Base-by-base conservation (phyloP, 192 early-diverging fungal genomes). In the Coemansia asiatica region DNA sequence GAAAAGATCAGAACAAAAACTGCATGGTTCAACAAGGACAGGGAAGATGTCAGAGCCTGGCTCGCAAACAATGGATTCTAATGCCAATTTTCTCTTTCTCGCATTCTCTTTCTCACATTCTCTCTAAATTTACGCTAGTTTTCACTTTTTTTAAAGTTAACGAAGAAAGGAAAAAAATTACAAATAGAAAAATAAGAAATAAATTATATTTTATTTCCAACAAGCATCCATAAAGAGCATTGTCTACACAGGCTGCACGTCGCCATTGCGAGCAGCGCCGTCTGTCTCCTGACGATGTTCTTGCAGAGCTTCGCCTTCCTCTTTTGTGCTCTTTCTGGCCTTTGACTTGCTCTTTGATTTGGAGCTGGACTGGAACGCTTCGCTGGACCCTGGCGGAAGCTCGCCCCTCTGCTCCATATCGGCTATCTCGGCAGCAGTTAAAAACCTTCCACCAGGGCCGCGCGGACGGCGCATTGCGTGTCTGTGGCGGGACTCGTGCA, bases 391-490 rank as follows among this genome's bases (percentile, higher is more conserved):
- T 26, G 76, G 66, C 5, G 73, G 73, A 16, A 81, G 73, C 61
- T 82, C 66, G 60, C 80, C 72, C 31, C 56, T 67, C 44, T 55
- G 71, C 50, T 89, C 87, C 19, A 87, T 60, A 29, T 89, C 86
- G 10, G 83, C 87, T n/a, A 89, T 87, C 72, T 96, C 93, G 6
- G 87, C 84, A 0, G 91, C 87, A 63, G 89, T 95, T 53, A 99
- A 82, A 74, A 99, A 99, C 7, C 97, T 83, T 13, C 97, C 97
- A 22, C 97, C 97, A 0, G 96, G 96, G 9, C 97, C 97, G 57
- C 97, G 87, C 33, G 96, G 96, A 27, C 97, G 86, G 50, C 95
- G 84, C 94, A 99, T 96, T 1, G 97, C 97, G 75, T 99, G 97
- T 55, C 89, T 88, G 57, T 99, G 97, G 38, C 97, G 85, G n/a